Evolutionary conservation across 371 early-diverging fungal genomes (phyloP), one percentile per base, ranked within the genome.

Genomic region (Mortierella sp.): DNA sequence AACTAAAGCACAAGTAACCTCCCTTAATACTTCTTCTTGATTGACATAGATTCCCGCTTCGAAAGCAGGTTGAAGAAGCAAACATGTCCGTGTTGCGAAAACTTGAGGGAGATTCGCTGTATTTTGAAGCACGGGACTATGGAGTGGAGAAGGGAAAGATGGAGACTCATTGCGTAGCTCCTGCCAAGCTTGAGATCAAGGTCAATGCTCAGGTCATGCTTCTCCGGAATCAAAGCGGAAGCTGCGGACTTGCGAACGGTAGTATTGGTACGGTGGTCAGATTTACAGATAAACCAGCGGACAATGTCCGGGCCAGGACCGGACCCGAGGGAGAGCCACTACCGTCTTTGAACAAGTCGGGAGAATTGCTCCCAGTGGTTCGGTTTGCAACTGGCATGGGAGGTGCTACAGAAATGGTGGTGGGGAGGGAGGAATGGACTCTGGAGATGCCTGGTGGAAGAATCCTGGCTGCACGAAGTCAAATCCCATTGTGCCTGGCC

Each of bases 211-310:
- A 95, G 57, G 98, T 97, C 4, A 91, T 97, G 89, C 83, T 97
- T 34, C 67, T 93, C 25, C 92, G 92, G 59, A 97, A 97, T 66
- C 62, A 91, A 63, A 79, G 77, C 0, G 29, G 64, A 5, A 85
- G 82, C 0, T n/a, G n/a, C n/a, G n/a, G n/a, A n/a, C 79, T 97
- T 6, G 95, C 95, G 22, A 97, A 97, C 67, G 97, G 97, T 25
- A 85, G 90, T 8, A 81, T 92, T 37, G 97, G 97, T 5, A 82
- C 89, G 0, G 87, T 97, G 0, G 79, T 71, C 0, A 81, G 85
- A 0, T 93, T 91, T 63, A 62, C 71, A 54, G 39, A 60, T 19
- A 69, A 66, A 10, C 37, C 17, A 21, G 24, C 45, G 4, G 25
- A 53, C 2, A 55, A 62, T 21, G 27, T 19, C 12, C 45, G 60